Percentiles rank a stretch among this genome's conserved stretches.
These are phyloP conservation scores for Schizosaccharomyces octosporus DNA, from an alignment of 805 yeast genomes.

Conservation along the genomic window DNA sequence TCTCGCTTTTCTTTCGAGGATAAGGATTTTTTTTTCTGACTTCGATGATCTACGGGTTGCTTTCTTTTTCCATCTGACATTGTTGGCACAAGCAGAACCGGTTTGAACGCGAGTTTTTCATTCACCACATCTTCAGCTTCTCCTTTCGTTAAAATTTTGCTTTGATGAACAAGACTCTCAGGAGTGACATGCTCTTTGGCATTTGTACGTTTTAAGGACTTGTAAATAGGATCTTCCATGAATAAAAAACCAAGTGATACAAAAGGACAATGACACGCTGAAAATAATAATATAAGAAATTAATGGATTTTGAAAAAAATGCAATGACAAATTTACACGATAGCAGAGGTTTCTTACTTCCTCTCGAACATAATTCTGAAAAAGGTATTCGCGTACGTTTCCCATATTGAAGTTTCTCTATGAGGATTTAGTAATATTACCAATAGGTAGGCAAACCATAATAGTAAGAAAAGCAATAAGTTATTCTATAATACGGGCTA, in stretches of 20 bases:
- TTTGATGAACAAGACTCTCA: not conserved
- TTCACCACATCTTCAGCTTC: not conserved
- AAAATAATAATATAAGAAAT: no score
- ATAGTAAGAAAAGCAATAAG: no score
- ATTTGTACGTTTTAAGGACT: not conserved
- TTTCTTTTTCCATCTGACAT: not conserved
- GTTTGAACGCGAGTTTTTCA: not conserved
- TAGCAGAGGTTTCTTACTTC: no score
- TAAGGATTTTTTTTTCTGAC: not conserved
- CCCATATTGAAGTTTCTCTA: no score
- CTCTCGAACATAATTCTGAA: no score
- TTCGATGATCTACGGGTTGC: not conserved
- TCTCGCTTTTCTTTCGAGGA: not conserved
- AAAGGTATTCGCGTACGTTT: no score
- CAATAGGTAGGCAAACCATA: no score
- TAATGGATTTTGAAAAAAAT: no score
- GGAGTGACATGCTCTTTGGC: not conserved
- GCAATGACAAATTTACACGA: no score
- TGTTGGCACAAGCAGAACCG: not conserved
- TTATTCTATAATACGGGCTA: no score
- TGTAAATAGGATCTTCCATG: not conserved
- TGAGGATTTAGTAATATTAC: no score
- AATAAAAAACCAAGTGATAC: not conserved
- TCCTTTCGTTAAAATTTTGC: not conserved
- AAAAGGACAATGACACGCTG: no score